A percentile compares a stretch with the other conserved stretches of the same genome.
Conservation (phyloP, 1,284 basidiomycete genomes). For the Ceratobasidium sp. region DNA sequence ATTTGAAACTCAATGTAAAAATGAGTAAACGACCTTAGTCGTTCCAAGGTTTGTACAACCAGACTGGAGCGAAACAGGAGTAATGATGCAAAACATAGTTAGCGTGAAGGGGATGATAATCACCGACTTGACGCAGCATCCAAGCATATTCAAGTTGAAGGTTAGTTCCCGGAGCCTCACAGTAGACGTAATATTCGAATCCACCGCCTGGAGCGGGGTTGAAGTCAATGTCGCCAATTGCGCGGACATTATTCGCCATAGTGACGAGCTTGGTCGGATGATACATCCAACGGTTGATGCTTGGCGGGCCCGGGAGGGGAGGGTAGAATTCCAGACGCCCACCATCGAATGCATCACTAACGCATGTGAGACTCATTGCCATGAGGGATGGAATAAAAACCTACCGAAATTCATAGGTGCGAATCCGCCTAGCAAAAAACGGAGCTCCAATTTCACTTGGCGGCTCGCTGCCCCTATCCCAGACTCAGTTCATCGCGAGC, state of each 20-base stretch:
- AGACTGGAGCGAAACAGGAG: not conserved
- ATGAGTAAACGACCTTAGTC: too few species aligned
- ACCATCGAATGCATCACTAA: not conserved
- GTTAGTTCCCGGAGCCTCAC: not conserved
- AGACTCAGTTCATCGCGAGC: too few species aligned
- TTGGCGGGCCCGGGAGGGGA: not conserved
- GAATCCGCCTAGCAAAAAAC: not conserved
- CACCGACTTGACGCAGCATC: not conserved
- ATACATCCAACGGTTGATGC: not conserved
- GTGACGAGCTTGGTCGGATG: not conserved
- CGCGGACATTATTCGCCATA: not conserved
- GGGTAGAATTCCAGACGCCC: not conserved
- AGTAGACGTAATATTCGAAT: not conserved
- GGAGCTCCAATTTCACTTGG: not conserved
- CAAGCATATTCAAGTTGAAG: too few species aligned
- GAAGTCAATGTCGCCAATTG: not conserved
- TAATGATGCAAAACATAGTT: slow-evolving; percentile 3
- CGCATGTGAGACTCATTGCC: not conserved
- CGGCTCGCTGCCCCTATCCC: not conserved
- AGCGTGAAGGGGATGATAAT: not conserved
- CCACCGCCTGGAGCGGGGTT: not conserved
- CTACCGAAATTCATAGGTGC: not conserved
- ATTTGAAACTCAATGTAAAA: not conserved
- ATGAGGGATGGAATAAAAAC: not conserved
- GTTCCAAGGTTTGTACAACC: not conserved